Base-by-base conservation (phyloP, 1,284 basidiomycete genomes). In the Cerrena zonata region DNA sequence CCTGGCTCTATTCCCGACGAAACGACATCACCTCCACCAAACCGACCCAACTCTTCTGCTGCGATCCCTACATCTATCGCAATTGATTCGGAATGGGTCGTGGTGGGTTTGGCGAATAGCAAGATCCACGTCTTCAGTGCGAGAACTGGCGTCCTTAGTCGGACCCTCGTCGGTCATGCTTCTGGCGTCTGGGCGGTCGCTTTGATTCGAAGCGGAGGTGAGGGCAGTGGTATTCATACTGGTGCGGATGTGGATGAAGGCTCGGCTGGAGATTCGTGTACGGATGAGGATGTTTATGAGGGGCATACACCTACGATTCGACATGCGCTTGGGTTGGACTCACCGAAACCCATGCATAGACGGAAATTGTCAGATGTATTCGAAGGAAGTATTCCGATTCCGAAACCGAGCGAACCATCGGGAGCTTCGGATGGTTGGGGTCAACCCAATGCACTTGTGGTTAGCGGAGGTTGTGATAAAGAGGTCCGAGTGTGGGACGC, bases 381-480 rank as follows among this genome's bases (percentile, higher is more conserved):
- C 27, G 22, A 5, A 18, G 5, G 4, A 10, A n/a, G 10, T n/a
- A 10, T 18, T n/a, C 15, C 11, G 4, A 7, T 5, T n/a, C 47
- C 47, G 21, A 76, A 74, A 51, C 75, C 73, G 24, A 84, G 80
- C 51, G 82, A 85, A 58, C 75, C 80, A 4, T 85, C 83, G 49
- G 84, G 83, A 48, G 78, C 79, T 0, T 79, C 80, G 2, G 69
- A 74, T 23, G 85, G 86, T 1, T 88, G 81, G 78, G 84, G 84
- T 1, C 78, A 82, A 57, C 66, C 71, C 18, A 76, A 77, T 37
- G 76, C 90, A 3, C 71, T 95, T 1, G 83, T 95, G 5, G 85
- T 97, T n/a, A 91, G 86, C 53, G 94, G 91, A 1, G 94, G 92
- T 4, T 96, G 94, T 61, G 94, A 98, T 65, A 86, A 94, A 60